Conservation (phyloP, 495 filamentous ascomycete species). For the Coniosporium apollinis region DNA sequence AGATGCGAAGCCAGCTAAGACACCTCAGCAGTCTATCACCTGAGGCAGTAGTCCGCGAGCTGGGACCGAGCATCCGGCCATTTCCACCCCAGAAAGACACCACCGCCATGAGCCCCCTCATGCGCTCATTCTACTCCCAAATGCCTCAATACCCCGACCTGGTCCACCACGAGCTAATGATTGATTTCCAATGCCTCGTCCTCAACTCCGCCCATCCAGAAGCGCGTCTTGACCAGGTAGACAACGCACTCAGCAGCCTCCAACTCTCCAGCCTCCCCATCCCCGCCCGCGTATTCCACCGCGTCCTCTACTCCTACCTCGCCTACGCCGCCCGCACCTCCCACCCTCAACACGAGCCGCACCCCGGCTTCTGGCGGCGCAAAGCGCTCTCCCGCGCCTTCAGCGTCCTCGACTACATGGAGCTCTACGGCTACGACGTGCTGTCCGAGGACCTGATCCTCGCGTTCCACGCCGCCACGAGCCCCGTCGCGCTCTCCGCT, state of each 20-base stretch:
- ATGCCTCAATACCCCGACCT: not conserved
- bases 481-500: not conserved
- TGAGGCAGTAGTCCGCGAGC: too few species aligned
- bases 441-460: not conserved
- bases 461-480: not conserved
- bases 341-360: not conserved
- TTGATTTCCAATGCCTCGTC: not conserved
- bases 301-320: not conserved
- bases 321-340: not conserved
- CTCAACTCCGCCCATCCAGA: not conserved
- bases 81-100: too few species aligned
- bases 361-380: too few species aligned
- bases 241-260: not conserved
- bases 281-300: too few species aligned
- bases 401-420: constrained; percentile 28
- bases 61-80: too few species aligned
- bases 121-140: too few species aligned
- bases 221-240: too few species aligned
- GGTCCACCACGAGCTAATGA: not conserved
- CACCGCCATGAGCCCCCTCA: too few species aligned
- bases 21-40: too few species aligned
- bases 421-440: not conserved
- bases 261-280: not conserved
- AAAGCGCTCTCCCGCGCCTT: not conserved
- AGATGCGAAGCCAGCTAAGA: too few species aligned